phyloP scores from a whole-genome alignment of 352 stramenopile genomes.

The Phytophthora tubulina region DNA sequence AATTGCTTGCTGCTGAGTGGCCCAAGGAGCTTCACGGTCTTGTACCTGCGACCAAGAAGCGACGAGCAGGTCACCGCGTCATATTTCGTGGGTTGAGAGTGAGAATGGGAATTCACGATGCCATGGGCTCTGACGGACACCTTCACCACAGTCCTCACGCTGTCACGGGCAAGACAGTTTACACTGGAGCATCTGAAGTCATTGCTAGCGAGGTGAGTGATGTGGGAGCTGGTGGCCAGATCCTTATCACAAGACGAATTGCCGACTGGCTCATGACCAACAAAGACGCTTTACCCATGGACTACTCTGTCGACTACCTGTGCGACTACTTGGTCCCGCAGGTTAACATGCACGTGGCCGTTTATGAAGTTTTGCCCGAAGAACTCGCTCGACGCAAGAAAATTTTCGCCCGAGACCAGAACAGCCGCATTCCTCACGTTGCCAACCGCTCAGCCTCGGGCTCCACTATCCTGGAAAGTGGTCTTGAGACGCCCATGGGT shows the following conservation, averaged over 20 bases:
- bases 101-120: slow-evolving; percentile 66
- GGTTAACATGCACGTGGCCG: slow-evolving; percentile 45
- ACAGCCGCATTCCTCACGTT: slow-evolving; percentile 40
- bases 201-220: slow-evolving; percentile 63
- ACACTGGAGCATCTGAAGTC: slow-evolving; percentile 58
- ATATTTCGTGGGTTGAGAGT: slow-evolving; percentile 63
- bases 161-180: slow-evolving; percentile 61
- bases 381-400: slow-evolving; percentile 41
- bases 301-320: slow-evolving; percentile 46
- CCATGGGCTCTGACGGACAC: slow-evolving; percentile 46
- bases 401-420: slow-evolving; percentile 44
- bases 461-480: slow-evolving; percentile 38
- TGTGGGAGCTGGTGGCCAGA: slow-evolving; percentile 60
- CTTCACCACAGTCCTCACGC: slow-evolving; percentile 51
- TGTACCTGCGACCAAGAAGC: slow-evolving; percentile 56
- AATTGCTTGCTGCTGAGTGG: slow-evolving; percentile 64
- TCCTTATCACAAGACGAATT: slow-evolving; percentile 57
- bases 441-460: slow-evolving; percentile 29
- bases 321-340: slow-evolving; percentile 50
- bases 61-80: slow-evolving; percentile 41
- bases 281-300: slow-evolving; percentile 44
- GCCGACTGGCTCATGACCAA: slow-evolving; percentile 58
- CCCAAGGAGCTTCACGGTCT: slow-evolving; percentile 65
- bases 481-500: slow-evolving; percentile 29
- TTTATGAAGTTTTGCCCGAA: slow-evolving; percentile 49